Evolutionary conservation across 495 filamentous ascomycete species (phyloP), one percentile per base, ranked within the genome.

Genomic region (Massariosphaeria phaeospora): DNA sequence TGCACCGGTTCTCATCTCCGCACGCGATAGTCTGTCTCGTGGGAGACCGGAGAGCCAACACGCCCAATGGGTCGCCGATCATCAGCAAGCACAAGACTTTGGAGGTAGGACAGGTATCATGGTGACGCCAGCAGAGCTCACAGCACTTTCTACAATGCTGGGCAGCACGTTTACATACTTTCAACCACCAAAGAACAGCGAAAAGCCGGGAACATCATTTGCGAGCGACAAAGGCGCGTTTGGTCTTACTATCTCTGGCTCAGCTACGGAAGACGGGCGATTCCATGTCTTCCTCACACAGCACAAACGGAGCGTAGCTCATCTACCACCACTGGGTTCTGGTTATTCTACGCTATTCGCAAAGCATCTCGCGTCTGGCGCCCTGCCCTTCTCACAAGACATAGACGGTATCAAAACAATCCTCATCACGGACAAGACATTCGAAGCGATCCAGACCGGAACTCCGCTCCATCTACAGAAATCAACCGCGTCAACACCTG

Each of bases 281-380:
- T 54, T 25, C 23, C 33, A 44, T n/a, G 13, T 59, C 23, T 27
- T 29, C 27, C 48, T 59, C 10, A 40, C 27, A 8, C 40, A 48
- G 15, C 48, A 48, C 21, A 54, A 53, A 21, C 48, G 42, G 17
- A 34, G 42, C 9, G 26, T 59, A 23, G 25, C 50, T 10, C 41
- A 54, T 18, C 44, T 41, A 4, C 49, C 56, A 8, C 23, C 48
- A 4, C 26, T 26, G 11, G 56, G 56, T 11, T 52, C 55, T 3
- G 43, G 42, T 8, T 59, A 59, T 21, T 54, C 42, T 0, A 33
- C 34, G 1, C 24, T 59, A n/a, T 49, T 41, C 33, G 56, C 56
- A 13, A 59, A 59, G 24, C 56, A 59, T 23, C 23, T 59, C 0
- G 48, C 56, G 13, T 11, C 33, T 10, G 49, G 56, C 27, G 40